These are phyloP conservation scores for Mallotus japonicus DNA, from an alignment of 441 rosid genomes.

Conservation along the genomic window DNA sequence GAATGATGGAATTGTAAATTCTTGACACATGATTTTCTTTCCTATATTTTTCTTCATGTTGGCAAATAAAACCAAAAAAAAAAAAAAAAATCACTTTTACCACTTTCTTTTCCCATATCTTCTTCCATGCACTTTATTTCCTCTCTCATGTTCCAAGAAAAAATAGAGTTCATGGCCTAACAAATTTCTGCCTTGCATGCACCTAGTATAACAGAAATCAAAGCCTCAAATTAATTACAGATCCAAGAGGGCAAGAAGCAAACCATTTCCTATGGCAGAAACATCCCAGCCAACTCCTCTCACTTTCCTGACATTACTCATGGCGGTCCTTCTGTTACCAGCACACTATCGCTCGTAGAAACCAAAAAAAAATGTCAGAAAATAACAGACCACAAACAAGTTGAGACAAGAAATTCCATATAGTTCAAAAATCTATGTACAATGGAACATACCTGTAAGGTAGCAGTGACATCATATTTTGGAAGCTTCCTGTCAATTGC, in stretches of 20 bases:
- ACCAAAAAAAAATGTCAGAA: not conserved
- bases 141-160: not conserved
- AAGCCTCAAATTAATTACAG: not conserved
- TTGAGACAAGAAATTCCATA: not conserved
- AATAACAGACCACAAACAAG: not conserved
- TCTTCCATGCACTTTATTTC: not conserved
- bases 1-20: constrained; percentile 1
- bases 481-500: constrained; percentile 65
- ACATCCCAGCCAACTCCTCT: constrained; percentile 98
- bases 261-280: constrained; percentile 94
- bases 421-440: not conserved
- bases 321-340: constrained; percentile 98
- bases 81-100: not conserved
- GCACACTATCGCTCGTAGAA: constrained; percentile 63
- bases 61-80: not conserved
- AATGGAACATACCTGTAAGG: constrained; percentile 59
- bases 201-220: not conserved
- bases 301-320: constrained; percentile 78
- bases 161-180: not conserved
- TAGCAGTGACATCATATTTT: constrained; percentile 71
- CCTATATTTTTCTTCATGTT: not conserved
- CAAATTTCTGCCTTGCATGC: not conserved
- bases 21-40: not conserved
- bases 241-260: constrained; percentile 19
- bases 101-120: not conserved